Evolutionary conservation across 2,329 filamentous ascomycete genomes (phyloP), one percentile per base, ranked within the genome.

Genomic region (Clonostachys byssicola): DNA sequence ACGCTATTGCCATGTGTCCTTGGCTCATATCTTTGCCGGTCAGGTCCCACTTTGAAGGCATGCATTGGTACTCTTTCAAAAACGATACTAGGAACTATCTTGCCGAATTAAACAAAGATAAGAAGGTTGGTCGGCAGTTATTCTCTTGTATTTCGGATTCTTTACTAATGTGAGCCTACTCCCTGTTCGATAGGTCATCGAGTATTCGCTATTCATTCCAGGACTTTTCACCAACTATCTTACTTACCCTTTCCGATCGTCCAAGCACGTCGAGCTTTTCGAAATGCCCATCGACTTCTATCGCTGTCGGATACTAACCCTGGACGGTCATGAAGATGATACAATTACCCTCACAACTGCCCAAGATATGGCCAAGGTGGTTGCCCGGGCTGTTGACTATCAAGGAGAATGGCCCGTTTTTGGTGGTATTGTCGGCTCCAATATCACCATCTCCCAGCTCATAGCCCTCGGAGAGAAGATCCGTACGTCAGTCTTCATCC

Each of bases 191-290:
- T 10, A 79, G 74, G 63, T 77, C 5, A 62, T 83, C 6, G 76
- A 83, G 49, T 83, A 83, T 57, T 72, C 64, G 1, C 61, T 81
- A 0, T 81, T 83, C 53, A 75, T 81, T 36, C 75, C 75, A 0
- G 77, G 75, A 1, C 53, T 80, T 2, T 80, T 81, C 55, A 55
- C 75, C 20, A 69, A 83, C 56, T 82, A 82, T 60, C 64, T 81
- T 34, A 75, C 74, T 1, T 71, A 63, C 45, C 78, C 80, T 0
- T 56, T 74, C 47, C 64, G 69, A 39, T 71, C 77, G 0, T 57
- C 70, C 8, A 74, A 70, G 35, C 62, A 75, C 34, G 54, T 82
- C 1, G 53, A 62, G 2, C 55, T 74, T 2, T 40, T 49, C 16
- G 59, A 74, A n/a, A 64, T 52, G 0, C 49, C 62, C 1, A 57